These are phyloP conservation scores for Flaveria trinervia DNA, from an alignment of 129 eudicot species.

Conservation along the genomic window DNA sequence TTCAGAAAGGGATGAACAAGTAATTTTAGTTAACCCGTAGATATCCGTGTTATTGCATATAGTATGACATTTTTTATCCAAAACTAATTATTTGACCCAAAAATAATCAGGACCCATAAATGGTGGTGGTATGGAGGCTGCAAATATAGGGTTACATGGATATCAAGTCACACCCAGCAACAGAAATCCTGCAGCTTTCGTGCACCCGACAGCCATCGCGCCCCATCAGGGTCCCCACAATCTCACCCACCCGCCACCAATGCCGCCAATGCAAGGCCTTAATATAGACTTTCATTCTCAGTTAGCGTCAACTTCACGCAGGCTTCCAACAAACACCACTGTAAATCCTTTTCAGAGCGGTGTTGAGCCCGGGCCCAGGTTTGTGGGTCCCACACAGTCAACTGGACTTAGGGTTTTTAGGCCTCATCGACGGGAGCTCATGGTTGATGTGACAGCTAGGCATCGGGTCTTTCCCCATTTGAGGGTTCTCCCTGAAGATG, in stretches of 20 bases:
- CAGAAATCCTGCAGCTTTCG: slow-evolving; percentile 53
- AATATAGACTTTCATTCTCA: slow-evolving; percentile 61
- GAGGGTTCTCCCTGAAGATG: slow-evolving; percentile 90
- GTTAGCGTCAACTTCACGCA: slow-evolving; percentile 50
- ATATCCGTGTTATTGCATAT: background rate
- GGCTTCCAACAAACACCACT: slow-evolving; percentile 42
- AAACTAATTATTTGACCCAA: background rate
- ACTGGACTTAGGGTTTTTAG: slow-evolving; percentile 64
- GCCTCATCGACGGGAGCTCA: slow-evolving; percentile 60
- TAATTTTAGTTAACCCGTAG: no score
- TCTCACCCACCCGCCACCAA: slow-evolving; percentile 48
- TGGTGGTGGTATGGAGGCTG: slow-evolving; percentile 54
- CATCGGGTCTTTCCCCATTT: slow-evolving; percentile 67
- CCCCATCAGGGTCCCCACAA: slow-evolving; percentile 59
- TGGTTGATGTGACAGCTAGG: slow-evolving; percentile 56
- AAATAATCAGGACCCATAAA: slow-evolving; percentile 45
- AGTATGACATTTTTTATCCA: background rate
- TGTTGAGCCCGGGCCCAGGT: slow-evolving; percentile 56
- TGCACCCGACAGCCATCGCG: slow-evolving; percentile 46
- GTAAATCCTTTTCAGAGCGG: slow-evolving; percentile 49
- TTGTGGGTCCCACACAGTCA: slow-evolving; percentile 52
- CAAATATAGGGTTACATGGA: slow-evolving; percentile 54
- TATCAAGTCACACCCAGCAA: slow-evolving; percentile 57
- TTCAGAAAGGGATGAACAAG: no score
- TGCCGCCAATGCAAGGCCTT: slow-evolving; percentile 63